Base-by-base conservation (phyloP, 2,329 filamentous ascomycete genomes). In the Fusarium coicis region DNA sequence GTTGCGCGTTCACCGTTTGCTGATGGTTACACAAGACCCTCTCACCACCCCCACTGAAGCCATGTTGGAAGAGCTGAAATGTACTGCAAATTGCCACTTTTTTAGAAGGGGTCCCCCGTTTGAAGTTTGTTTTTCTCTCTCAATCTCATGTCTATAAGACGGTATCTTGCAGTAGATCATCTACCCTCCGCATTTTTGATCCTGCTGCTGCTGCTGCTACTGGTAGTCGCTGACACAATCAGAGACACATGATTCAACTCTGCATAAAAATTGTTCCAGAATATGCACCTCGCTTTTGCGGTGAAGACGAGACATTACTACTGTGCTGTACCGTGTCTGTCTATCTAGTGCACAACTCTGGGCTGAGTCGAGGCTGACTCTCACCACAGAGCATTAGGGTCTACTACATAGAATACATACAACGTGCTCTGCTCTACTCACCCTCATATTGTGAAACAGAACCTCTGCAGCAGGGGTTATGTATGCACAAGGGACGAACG, bases 221-320 rank as follows among this genome's bases (percentile, higher is more conserved):
- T 43, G 43, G 37, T 42, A 42, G 55, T 30, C 30, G 36, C 46
- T 66, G 50, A 49, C 56, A 43, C 36, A 43, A 49, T 50, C 69
- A 75, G 59, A 73, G 58, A 73, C 69, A 69, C 30, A 23, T 57
- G 58, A 55, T 63, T 58, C 59, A 37, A 19, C 49, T 72, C 49
- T 64, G 58, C 59, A 62, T 75, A 50, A 57, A 46, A 59, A 49
- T 56, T 55, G 36, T 43, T 68, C 55, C 42, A 63, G 39, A 72
- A 28, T 49, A 62, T 72, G 68, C 68, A 60, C 52, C 52, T 46
- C 59, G 23, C 43, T 55, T 72, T 74, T 74, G 65, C 74, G 74
- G 74, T 74, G 59, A 74, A 53, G 65, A 71, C 68, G 56, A 75
- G 64, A 76, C 60, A 74, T 60, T 50, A 55, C 34, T 50, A 18